phyloP scores from a whole-genome alignment of 768 basidiomycete genomes.

The Rubroboletus pulcherrimus region DNA sequence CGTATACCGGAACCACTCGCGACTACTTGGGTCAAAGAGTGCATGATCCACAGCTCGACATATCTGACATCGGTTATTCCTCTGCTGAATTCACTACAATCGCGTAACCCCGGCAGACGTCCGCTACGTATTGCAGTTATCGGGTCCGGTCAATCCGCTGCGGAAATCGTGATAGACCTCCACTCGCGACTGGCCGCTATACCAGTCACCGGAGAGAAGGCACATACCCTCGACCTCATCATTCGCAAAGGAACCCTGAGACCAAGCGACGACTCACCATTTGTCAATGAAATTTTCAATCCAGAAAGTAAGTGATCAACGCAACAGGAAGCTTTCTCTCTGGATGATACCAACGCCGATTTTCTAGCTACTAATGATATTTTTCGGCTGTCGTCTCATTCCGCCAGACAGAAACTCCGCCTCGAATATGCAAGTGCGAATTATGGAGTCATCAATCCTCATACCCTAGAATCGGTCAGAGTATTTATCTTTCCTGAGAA shows the following conservation, averaged over 20 bases:
- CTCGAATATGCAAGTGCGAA: conserved; percentile 49
- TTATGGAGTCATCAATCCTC: conserved; percentile 51
- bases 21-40: conserved; percentile 30
- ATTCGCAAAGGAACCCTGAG: conserved; percentile 49
- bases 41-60: conserved; percentile 42
- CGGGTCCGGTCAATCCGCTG: conserved; percentile 47
- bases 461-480: conserved; percentile 41
- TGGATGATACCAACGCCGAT: background rate
- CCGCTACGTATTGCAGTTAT: conserved; percentile 43
- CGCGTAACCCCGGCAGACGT: conserved; percentile 7
- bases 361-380: conserved; percentile 38
- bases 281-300: conserved; percentile 54
- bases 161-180: conserved; percentile 45
- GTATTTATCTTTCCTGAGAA: background rate
- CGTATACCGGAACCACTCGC: conserved; percentile 38
- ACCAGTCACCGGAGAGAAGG: conserved; percentile 16
- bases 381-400: conserved; percentile 37
- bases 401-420: conserved; percentile 33
- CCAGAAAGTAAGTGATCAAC: conserved; percentile 36
- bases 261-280: conserved; percentile 51
- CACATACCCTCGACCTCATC: conserved; percentile 48
- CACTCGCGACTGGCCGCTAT: conserved; percentile 37
- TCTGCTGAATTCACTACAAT: conserved; percentile 31
- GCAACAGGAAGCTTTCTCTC: background rate
- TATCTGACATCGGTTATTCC: conserved; percentile 38